phyloP scores from a whole-genome alignment of 345 rosid genomes.

The Eucalyptus cloeziana region DNA sequence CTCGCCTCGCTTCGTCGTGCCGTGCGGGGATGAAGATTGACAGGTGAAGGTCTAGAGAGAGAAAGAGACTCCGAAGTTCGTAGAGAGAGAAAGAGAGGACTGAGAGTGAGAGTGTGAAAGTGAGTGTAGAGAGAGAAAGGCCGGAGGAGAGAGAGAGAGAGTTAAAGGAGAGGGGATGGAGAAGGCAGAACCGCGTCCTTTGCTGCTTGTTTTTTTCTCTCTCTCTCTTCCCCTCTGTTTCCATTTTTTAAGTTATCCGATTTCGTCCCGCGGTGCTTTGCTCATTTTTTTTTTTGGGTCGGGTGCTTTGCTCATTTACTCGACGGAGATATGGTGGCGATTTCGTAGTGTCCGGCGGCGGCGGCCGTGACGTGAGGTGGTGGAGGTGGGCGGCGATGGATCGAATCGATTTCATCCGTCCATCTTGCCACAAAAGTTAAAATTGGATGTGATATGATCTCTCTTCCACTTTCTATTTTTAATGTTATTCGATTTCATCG shows the following conservation, averaged over 20 bases:
- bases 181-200: not conserved
- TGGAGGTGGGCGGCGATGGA: not conserved
- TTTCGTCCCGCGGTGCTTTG: not conserved
- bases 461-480: not conserved
- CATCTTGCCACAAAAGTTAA: not conserved
- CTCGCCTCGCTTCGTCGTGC: not conserved
- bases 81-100: not conserved
- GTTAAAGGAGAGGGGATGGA: not conserved
- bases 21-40: not conserved
- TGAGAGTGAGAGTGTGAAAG: not conserved
- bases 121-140: not conserved
- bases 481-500: not conserved
- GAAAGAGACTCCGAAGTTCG: not conserved
- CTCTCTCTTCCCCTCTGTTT: not conserved
- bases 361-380: not conserved
- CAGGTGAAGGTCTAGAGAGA: not conserved
- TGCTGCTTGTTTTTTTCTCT: not conserved
- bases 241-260: not conserved
- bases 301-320: not conserved
- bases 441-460: not conserved
- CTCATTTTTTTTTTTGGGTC: too few species aligned
- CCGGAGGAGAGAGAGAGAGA: not conserved
- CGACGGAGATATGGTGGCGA: not conserved
- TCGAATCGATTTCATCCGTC: not conserved
- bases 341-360: not conserved